These are phyloP conservation scores for Chaetomium cochliodes DNA, from an alignment of 495 filamentous ascomycete species.

Conservation along the genomic window DNA sequence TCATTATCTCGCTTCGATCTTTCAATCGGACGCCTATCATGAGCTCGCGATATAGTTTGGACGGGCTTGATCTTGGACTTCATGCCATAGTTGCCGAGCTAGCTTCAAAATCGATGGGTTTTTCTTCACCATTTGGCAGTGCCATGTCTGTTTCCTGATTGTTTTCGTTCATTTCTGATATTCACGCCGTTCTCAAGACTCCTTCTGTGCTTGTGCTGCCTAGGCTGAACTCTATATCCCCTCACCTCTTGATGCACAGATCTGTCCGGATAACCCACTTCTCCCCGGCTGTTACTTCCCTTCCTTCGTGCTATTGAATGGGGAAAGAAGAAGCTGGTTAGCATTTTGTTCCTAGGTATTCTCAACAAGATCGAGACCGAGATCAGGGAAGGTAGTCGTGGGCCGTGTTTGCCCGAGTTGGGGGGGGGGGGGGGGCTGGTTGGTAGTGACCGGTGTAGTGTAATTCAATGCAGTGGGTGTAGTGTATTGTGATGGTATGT, in stretches of 20 bases:
- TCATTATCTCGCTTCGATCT: neutral
- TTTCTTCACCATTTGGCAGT: neutral
- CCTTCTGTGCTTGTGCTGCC: no score
- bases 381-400: neutral
- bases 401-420: no score
- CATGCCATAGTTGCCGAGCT: neutral
- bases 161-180: no score
- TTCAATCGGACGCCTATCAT: neutral
- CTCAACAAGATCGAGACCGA: no score
- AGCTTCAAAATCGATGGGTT: slow-evolving; percentile 1
- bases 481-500: no score
- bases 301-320: slow-evolving; percentile 66
- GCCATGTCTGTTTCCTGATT: neutral
- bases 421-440: no score
- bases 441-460: no score
- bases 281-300: slow-evolving; percentile 73
- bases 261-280: slow-evolving; percentile 94
- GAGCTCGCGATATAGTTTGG: neutral
- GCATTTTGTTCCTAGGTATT: neutral
- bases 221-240: no score
- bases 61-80: neutral
- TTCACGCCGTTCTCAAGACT: no score
- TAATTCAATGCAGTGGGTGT: no score
- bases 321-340: neutral
- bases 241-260: slow-evolving; percentile 62